Conservation (phyloP, 768 basidiomycete genomes). For the Phylloporus arenicola region DNA sequence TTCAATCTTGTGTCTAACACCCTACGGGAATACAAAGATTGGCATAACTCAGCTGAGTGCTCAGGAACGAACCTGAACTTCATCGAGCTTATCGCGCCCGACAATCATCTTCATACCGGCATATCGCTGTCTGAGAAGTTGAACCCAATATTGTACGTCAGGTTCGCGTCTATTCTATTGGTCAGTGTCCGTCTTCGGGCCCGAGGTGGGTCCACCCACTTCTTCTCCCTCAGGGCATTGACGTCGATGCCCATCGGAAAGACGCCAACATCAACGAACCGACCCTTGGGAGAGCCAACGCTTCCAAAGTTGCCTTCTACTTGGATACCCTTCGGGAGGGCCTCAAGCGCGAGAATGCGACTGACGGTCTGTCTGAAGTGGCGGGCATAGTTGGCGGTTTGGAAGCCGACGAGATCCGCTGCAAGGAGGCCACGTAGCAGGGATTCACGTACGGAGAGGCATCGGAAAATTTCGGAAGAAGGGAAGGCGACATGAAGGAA, state of each 20-base stretch:
- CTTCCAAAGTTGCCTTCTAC: conserved; percentile 32
- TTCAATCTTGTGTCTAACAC: conserved; percentile 76
- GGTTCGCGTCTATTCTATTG: conserved; percentile 50
- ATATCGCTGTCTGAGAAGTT: conserved; percentile 73
- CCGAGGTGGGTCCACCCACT: conserved; percentile 35
- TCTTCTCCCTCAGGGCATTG: conserved; percentile 55
- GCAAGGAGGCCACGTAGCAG: conserved; percentile 86
- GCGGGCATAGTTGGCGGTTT: conserved; percentile 76
- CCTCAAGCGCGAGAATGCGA: conserved; percentile 74
- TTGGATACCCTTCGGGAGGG: conserved; percentile 79
- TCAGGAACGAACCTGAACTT: conserved; percentile 45
- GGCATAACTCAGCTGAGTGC: not conserved
- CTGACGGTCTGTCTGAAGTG: conserved; percentile 84
- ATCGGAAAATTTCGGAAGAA: conserved; percentile 91
- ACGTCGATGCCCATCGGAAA: conserved; percentile 92
- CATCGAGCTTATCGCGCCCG: conserved; percentile 84
- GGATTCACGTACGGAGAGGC: conserved; percentile 69
- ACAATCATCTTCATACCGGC: conserved; percentile 83
- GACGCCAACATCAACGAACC: conserved; percentile 82
- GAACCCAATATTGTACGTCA: conserved; percentile 81
- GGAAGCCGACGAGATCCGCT: conserved; percentile 91
- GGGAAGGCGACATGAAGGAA: conserved; percentile 98
- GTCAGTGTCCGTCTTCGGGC: conserved; percentile 6
- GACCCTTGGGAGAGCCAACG: conserved; percentile 27
- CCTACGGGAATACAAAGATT: conserved; percentile 31